Evolutionary conservation across 2,329 filamentous ascomycete species (phyloP), one percentile per base, ranked within the genome.

Genomic region (Arthrinium phaeospermum): DNA sequence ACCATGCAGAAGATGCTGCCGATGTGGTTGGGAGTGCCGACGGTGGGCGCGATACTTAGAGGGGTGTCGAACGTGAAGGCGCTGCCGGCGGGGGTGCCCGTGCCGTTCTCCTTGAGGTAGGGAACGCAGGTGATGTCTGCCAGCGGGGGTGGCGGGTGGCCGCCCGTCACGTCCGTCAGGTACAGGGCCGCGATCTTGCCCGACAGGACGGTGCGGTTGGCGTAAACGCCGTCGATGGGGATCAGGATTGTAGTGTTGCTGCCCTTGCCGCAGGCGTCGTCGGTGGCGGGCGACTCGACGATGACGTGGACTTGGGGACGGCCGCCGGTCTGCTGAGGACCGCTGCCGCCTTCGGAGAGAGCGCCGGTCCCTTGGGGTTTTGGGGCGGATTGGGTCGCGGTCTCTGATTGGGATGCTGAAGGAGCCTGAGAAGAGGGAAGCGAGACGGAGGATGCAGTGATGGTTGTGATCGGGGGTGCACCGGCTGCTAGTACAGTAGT

Each of bases 221-320:
- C 41, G 34, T 64, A 64, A 34, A 64, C 19, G 34, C 57, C 57
- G 34, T 41, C 19, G 34, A 41, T n/a, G 57, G 57, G 57, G 3
- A 74, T 70, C 3, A 57, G 24, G 57, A 78, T 69, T 41, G 75
- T 77, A 8, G 27, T 72, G 72, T 77, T 77, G n/a, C 71, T 75
- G 27, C 27, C 53, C 19, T 64, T 37, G 57, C 34, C 57, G 22
- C 57, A 64, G 57, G 57, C 57, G 34, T 37, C 57, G 34, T n/a
- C 34, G 34, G 6, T 8, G 8, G 57, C 57, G 19, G 57, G 30
- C 2, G 57, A 5, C 34, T 64, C 57, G 34, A 64, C 57, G 34
- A 10, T 22, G 8, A 64, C 12, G 34, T 19, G 10, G 34, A 64
- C 34, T 2, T n/a, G 22, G 30, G 34, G 57, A 3, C 30, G 57